A percentile compares a stretch with the other conserved stretches of the same genome.
Evolutionary conservation across 1,284 basidiomycete genomes (phyloP).

Genomic region (Heterobasidion annosum): DNA sequence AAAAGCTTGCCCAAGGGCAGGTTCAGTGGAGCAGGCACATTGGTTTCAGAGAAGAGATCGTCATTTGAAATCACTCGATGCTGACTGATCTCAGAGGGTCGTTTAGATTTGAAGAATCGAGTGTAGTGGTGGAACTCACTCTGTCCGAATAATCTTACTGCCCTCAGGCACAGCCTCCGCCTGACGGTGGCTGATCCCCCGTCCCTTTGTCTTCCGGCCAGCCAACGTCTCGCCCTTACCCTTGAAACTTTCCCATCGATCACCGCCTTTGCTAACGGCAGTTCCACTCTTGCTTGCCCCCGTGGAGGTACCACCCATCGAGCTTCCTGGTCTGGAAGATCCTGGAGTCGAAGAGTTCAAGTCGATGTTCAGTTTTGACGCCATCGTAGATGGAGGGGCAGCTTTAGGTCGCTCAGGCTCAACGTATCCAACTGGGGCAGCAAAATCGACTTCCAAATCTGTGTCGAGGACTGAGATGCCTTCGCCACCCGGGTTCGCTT

Average conservation of each 20-base stretch:
- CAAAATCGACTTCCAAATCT: constrained; percentile 89
- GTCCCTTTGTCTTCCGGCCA: constrained; percentile 88
- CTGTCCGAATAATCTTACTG: constrained; percentile 84
- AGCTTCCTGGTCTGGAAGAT: constrained; percentile 73
- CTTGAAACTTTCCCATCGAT: constrained; percentile 89
- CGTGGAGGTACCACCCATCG: constrained; percentile 58
- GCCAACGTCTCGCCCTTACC: constrained; percentile 84
- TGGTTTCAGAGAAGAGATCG: constrained; percentile 64
- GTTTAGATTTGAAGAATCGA: constrained; percentile 10
- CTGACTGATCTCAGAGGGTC: constrained; percentile 40
- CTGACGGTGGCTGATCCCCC: constrained; percentile 77
- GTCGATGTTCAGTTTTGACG: constrained; percentile 94
- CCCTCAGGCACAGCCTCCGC: constrained; percentile 71
- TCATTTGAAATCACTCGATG: constrained; percentile 82
- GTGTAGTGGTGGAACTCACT: constrained; percentile 43
- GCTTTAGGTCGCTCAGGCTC: constrained; percentile 86
- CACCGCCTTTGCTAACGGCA: constrained; percentile 62
- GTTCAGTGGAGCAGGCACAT: constrained; percentile 85
- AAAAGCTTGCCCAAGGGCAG: constrained; percentile 91
- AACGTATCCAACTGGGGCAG: constrained; percentile 71
- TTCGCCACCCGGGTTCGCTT: constrained; percentile 78
- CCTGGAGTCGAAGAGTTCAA: constrained; percentile 74
- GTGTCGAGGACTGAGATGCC: constrained; percentile 93
- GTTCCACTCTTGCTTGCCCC: constrained; percentile 32
- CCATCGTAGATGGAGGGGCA: constrained; percentile 86